Evolutionary conservation across 257 asterid genomes (phyloP).

Genomic region (Scutellaria galericulata): DNA sequence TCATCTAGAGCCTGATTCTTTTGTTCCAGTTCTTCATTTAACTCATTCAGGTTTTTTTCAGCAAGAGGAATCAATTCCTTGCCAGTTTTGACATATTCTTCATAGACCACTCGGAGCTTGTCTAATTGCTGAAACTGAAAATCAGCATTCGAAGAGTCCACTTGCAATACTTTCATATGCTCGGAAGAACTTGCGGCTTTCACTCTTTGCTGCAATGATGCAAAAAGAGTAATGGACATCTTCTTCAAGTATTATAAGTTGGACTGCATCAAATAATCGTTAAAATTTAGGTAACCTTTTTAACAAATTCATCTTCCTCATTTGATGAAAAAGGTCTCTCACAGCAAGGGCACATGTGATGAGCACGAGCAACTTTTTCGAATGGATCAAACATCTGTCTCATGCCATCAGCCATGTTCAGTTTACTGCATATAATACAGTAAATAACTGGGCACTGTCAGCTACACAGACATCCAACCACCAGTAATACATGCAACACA

Average conservation of each 20-base stretch:
- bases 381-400: conserved; percentile 75
- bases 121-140: conserved; percentile 86
- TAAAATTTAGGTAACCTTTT: conserved; percentile 56
- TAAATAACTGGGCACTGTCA: conserved; percentile 23
- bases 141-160: conserved; percentile 70
- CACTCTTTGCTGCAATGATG: conserved; percentile 73
- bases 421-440: conserved; percentile 55
- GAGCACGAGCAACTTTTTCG: conserved; percentile 81
- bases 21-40: conserved; percentile 74
- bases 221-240: conserved; percentile 21
- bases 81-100: conserved; percentile 71
- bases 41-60: conserved; percentile 65
- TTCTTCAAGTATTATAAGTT: conserved; percentile 15
- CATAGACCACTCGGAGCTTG: conserved; percentile 76
- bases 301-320: conserved; percentile 94
- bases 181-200: conserved; percentile 67
- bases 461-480: conserved; percentile 13
- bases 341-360: conserved; percentile 93
- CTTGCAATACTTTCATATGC: conserved; percentile 57
- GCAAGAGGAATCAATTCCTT: conserved; percentile 81
- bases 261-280: conserved; percentile 26
- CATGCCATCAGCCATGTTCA: conserved; percentile 69
- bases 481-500: conserved; percentile 17
- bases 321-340: conserved; percentile 82
- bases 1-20: conserved; percentile 91